These are phyloP conservation scores for Conticribra weissflogii DNA, from an alignment of 108 stramenopile species.

Conservation along the genomic window DNA sequence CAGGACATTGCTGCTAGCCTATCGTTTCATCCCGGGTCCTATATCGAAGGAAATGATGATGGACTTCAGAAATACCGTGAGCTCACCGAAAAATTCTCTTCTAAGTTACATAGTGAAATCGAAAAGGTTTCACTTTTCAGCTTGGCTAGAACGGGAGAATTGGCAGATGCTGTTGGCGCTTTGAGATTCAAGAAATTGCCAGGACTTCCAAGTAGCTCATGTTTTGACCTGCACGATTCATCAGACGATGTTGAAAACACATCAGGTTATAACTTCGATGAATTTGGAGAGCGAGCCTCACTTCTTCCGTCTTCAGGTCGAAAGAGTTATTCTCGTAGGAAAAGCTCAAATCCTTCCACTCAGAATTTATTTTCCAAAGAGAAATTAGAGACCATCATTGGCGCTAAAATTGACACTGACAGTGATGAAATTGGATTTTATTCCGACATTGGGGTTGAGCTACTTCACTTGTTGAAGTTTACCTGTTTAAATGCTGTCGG, in stretches of 20 bases:
- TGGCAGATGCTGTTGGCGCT: slow-evolving; percentile 82
- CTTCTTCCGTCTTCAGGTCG: slow-evolving; percentile 28
- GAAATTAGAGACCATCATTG: slow-evolving; percentile 26
- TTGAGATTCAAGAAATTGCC: slow-evolving; percentile 50
- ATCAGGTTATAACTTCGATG: slow-evolving; percentile 15
- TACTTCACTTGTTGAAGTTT: slow-evolving; percentile 79
- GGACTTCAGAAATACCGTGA: slow-evolving; percentile 11
- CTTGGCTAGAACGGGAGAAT: slow-evolving; percentile 68
- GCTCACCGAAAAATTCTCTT: slow-evolving; percentile 70
- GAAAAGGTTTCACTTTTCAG: slow-evolving; percentile 84
- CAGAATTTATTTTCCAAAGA: slow-evolving; percentile 30
- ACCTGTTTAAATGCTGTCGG: slow-evolving; percentile 82
- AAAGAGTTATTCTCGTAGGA: slow-evolving; percentile 20
- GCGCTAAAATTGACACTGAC: slow-evolving; percentile 35
- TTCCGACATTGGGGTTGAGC: slow-evolving; percentile 78
- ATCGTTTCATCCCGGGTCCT: slow-evolving; percentile 8
- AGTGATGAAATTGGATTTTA: slow-evolving; percentile 71
- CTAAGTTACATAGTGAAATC: slow-evolving; percentile 72
- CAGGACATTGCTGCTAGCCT: slow-evolving; percentile 16
- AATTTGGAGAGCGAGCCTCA: slow-evolving; percentile 27
- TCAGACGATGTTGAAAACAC: slow-evolving; percentile 1
- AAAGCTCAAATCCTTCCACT: not conserved
- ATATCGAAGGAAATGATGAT: not conserved
- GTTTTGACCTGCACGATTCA: not conserved
- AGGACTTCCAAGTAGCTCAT: slow-evolving; percentile 21